phyloP scores from a whole-genome alignment of 768 basidiomycete species.

The Suillus brevipes region DNA sequence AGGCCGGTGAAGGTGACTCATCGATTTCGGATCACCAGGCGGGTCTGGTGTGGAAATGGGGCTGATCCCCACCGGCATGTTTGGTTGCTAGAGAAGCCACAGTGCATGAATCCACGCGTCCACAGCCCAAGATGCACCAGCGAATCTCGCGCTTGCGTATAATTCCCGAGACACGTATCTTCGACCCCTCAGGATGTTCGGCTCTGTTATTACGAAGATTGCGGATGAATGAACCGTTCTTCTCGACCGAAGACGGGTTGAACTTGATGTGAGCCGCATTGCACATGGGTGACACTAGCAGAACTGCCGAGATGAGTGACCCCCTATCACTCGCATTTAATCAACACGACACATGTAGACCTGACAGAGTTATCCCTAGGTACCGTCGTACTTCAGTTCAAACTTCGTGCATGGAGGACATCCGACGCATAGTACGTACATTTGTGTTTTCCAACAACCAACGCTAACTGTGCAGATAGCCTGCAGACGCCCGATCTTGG shows the following conservation, averaged over 20 bases:
- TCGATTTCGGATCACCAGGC: not conserved
- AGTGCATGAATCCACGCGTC: not conserved
- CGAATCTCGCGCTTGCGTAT: not conserved
- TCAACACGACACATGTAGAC: not conserved
- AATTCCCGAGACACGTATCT: not conserved
- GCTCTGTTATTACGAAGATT: not conserved
- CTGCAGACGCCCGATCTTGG: not conserved
- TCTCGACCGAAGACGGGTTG: not conserved
- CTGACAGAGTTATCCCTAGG: not conserved
- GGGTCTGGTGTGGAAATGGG: not conserved
- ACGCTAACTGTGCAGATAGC: not conserved
- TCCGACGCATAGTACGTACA: not conserved
- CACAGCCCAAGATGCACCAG: not conserved
- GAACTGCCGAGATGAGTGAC: not conserved
- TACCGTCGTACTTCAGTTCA: not conserved
- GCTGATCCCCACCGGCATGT: not conserved
- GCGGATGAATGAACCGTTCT: not conserved
- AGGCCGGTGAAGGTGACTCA: not conserved
- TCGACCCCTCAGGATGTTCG: not conserved
- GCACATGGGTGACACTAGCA: not conserved
- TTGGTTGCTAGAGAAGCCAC: too few species aligned
- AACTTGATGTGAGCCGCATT: not conserved
- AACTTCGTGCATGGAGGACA: not conserved
- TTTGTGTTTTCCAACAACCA: not conserved
- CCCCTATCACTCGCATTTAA: not conserved